Percentiles rank a stretch among this genome's conserved stretches.
Evolutionary conservation across 176 grass and related monocot species (phyloP).

Genomic region (Pharus latifolius): DNA sequence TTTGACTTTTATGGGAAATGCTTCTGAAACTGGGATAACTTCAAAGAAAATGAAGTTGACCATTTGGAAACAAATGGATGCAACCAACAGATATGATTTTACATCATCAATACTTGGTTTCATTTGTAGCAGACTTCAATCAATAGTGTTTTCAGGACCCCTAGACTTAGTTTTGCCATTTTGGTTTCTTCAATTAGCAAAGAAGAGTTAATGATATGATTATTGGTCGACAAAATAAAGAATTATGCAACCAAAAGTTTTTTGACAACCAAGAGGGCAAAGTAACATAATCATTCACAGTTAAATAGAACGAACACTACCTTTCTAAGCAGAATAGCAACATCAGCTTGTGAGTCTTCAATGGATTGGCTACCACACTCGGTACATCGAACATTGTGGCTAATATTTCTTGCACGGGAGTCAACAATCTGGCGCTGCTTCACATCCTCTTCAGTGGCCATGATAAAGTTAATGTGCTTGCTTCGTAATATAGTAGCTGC

Average conservation of each 20-base stretch:
- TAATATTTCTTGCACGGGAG: slow-evolving; percentile 76
- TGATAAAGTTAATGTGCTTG: slow-evolving; percentile 4
- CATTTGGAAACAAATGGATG: not conserved
- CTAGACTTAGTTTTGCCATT: not conserved
- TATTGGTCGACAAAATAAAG: no score
- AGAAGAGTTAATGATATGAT: not conserved
- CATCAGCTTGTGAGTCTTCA: slow-evolving; percentile 95
- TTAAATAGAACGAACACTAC: slow-evolving; percentile 20
- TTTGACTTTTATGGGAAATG: not conserved
- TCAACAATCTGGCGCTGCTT: slow-evolving; percentile 71
- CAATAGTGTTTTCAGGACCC: not conserved
- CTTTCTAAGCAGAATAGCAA: slow-evolving; percentile 90
- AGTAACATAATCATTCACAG: not conserved
- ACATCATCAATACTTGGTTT: not conserved
- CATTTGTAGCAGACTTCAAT: not conserved
- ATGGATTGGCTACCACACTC: slow-evolving; percentile 98
- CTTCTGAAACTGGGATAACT: not conserved
- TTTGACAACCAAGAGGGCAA: not conserved
- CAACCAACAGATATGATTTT: not conserved
- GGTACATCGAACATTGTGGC: slow-evolving; percentile 89
- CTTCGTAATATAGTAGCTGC: not conserved
- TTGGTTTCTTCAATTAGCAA: no score
- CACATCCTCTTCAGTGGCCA: slow-evolving; percentile 58
- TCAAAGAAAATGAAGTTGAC: not conserved
- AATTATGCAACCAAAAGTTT: not conserved